Evolutionary conservation across 192 early-diverging fungal genomes (phyloP).

Genomic region (Coemansia javaensis): DNA sequence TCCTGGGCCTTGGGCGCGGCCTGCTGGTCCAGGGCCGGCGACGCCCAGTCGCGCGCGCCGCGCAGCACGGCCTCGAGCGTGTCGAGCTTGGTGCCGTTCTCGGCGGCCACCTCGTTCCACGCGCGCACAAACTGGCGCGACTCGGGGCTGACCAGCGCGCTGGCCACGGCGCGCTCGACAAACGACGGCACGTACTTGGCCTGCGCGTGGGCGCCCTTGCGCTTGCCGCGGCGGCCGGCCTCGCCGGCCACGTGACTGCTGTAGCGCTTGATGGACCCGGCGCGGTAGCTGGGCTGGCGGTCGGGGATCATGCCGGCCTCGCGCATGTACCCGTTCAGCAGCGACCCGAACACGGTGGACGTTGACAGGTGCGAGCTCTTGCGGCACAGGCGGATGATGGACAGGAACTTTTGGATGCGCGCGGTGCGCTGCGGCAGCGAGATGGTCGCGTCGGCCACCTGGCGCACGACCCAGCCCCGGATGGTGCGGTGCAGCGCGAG

Average conservation of each 20-base stretch:
- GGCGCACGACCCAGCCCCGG: conserved; percentile 62
- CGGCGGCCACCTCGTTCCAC: conserved; percentile 58
- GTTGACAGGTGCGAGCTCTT: conserved; percentile 33
- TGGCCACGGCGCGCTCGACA: conserved; percentile 64
- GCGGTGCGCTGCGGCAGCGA: conserved; percentile 51
- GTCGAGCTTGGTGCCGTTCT: conserved; percentile 47
- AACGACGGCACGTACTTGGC: conserved; percentile 60
- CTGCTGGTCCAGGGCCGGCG: conserved; percentile 4
- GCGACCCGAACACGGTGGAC: conserved; percentile 39
- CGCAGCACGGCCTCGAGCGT: conserved; percentile 57
- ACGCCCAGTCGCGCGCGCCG: conserved; percentile 38
- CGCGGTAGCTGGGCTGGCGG: conserved; percentile 44
- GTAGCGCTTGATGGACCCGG: conserved; percentile 22
- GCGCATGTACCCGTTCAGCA: conserved; percentile 50
- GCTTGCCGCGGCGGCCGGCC: conserved; percentile 28
- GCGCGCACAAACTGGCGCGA: conserved; percentile 58
- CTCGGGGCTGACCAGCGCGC: conserved; percentile 68
- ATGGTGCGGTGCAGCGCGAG: conserved; percentile 63
- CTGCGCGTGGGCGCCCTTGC: conserved; percentile 30
- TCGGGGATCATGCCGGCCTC: conserved; percentile 48
- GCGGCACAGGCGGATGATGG: conserved; percentile 57
- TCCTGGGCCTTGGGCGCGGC: not conserved
- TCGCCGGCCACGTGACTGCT: conserved; percentile 20
- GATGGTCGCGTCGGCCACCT: conserved; percentile 52
- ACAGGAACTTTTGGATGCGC: conserved; percentile 58